Evolutionary conservation across 1,284 basidiomycete genomes (phyloP).

Genomic region (Papiliotrema terrestris): DNA sequence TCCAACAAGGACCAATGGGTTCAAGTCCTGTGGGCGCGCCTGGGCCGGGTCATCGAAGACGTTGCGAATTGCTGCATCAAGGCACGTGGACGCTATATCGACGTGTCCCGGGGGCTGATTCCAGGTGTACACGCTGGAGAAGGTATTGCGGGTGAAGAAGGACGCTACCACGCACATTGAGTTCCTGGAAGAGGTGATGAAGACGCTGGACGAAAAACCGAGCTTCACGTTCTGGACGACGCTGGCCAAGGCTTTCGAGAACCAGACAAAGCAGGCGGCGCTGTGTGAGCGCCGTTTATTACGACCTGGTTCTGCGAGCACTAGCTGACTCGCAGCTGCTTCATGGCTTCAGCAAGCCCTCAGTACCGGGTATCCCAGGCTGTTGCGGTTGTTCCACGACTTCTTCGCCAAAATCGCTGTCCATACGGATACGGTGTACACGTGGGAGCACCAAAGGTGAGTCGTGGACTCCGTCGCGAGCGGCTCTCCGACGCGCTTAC

Average conservation of each 20-base stretch:
- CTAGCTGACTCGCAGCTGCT: constrained; percentile 17
- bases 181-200: constrained; percentile 89
- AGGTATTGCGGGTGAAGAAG: constrained; percentile 82
- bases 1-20: constrained; percentile 77
- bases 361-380: constrained; percentile 74
- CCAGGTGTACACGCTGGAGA: constrained; percentile 89
- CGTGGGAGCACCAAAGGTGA: constrained; percentile 74
- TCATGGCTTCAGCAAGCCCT: constrained; percentile 80
- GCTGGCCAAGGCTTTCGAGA: constrained; percentile 72
- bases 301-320: background rate
- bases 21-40: constrained; percentile 71
- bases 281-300: constrained; percentile 58
- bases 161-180: constrained; percentile 70
- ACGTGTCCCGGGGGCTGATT: background rate
- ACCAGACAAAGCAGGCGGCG: constrained; percentile 68
- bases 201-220: constrained; percentile 83
- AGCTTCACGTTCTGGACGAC: constrained; percentile 88
- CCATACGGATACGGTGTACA: constrained; percentile 89
- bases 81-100: constrained; percentile 49
- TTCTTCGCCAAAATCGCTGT: constrained; percentile 93
- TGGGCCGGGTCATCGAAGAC: constrained; percentile 81
- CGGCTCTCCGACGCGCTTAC: background rate
- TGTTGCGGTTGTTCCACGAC: constrained; percentile 87
- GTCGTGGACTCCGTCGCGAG: constrained; percentile 10
- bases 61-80: constrained; percentile 88